A percentile compares a stretch with the other conserved stretches of the same genome.
These are phyloP conservation scores for Flammula alnicola DNA, from an alignment of 1,284 basidiomycete species.

Conservation along the genomic window DNA sequence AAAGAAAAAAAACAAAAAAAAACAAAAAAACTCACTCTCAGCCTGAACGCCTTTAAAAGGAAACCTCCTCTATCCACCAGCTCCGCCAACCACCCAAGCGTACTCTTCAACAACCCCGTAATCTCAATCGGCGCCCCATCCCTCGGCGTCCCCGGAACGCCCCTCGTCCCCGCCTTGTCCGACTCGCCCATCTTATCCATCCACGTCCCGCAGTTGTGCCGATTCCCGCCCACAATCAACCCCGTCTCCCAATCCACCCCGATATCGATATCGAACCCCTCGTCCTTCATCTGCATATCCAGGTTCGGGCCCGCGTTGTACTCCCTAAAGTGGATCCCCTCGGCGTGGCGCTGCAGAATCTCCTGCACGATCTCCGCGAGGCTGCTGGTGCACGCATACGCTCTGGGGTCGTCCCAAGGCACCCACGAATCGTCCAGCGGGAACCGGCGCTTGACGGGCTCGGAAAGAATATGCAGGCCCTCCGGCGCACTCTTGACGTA, in stretches of 20 bases:
- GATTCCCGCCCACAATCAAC: conserved; percentile 87
- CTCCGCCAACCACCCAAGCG: conserved; percentile 84
- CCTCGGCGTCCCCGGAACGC: conserved; percentile 90
- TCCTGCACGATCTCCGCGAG: conserved; percentile 96
- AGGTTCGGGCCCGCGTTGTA: conserved; percentile 95
- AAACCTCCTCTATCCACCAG: conserved; percentile 75
- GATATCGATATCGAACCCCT: conserved; percentile 94
- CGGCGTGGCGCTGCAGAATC: conserved; percentile 91
- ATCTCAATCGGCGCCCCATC: conserved; percentile 98
- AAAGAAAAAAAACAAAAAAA: not conserved
- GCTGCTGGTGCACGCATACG: conserved; percentile 81
- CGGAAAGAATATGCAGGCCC: conserved; percentile 81
- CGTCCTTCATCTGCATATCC: conserved; percentile 93
- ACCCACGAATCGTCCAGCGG: conserved; percentile 95
- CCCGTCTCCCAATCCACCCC: conserved; percentile 95
- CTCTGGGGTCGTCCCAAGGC: conserved; percentile 84
- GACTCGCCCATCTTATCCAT: conserved; percentile 99
- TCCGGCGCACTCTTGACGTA: conserved; percentile 87
- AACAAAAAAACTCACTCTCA: conserved; percentile 60
- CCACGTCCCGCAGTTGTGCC: conserved; percentile 89
- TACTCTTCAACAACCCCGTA: conserved; percentile 91
- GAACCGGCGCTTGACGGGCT: conserved; percentile 89
- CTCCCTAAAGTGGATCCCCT: conserved; percentile 94
- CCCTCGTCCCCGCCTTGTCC: conserved; percentile 90
- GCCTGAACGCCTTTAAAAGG: conserved; percentile 90